A percentile compares a stretch with the other conserved stretches of the same genome.
Conservation (phyloP, 1,139 yeast genomes). For the Candida sanyaensis region DNA sequence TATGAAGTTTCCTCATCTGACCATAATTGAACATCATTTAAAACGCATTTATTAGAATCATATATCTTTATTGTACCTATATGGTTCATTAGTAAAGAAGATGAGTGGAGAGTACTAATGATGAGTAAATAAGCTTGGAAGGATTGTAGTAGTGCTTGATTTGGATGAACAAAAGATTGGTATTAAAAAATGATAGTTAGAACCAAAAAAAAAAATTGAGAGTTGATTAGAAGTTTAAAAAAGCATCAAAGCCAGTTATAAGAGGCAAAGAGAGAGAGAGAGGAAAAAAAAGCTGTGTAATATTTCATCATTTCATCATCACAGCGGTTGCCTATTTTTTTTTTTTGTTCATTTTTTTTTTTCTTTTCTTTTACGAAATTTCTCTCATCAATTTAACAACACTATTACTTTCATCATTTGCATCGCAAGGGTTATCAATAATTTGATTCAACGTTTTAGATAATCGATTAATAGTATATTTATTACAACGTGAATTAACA, state of each 20-base stretch:
- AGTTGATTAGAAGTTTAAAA: too few relatives aligned
- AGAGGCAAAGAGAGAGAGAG: too few relatives aligned
- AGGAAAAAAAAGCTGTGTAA: too few relatives aligned
- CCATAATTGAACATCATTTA: conserved; percentile 32
- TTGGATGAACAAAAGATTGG: too few relatives aligned
- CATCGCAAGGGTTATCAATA: not conserved
- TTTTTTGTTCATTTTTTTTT: not conserved
- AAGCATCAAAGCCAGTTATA: too few relatives aligned
- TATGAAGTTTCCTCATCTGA: conserved; percentile 11
- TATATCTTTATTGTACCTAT: conserved; percentile 15
- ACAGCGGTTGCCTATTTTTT: too few relatives aligned
- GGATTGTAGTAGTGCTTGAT: not conserved
- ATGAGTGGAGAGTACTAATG: not conserved
- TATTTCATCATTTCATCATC: too few relatives aligned
- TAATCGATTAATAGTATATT: not conserved
- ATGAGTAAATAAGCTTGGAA: not conserved
- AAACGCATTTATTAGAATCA: conserved; percentile 9
- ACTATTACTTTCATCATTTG: not conserved
- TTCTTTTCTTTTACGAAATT: not conserved
- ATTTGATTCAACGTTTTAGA: not conserved
- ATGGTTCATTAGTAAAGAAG: conserved; percentile 14
- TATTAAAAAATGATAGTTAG: too few relatives aligned
- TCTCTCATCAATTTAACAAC: not conserved
- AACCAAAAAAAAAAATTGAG: too few relatives aligned
- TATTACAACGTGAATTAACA: not conserved